Percentiles rank a stretch among this genome's conserved stretches.
Evolutionary conservation across 768 basidiomycete species (phyloP).

Genomic region (Termitomyces sp.): DNA sequence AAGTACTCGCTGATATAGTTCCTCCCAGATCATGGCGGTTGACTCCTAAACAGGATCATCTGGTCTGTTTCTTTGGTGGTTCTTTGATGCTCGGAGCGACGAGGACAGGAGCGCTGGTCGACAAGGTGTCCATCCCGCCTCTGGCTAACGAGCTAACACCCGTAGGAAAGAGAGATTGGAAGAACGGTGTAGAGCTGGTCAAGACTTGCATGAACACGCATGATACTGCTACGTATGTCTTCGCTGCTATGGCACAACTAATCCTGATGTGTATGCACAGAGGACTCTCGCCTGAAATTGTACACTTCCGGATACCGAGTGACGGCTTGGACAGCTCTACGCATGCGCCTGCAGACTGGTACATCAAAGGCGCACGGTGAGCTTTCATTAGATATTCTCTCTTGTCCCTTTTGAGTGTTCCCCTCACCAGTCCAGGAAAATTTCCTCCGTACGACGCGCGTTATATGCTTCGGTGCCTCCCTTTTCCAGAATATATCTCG

Average conservation of each 20-base stretch:
- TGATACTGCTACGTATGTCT: constrained; percentile 70
- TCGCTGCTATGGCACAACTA: not conserved
- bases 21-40: constrained; percentile 60
- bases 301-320: constrained; percentile 67
- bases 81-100: constrained; percentile 89
- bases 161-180: constrained; percentile 71
- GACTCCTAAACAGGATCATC: constrained; percentile 88
- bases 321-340: constrained; percentile 41
- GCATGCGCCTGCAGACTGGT: constrained; percentile 68
- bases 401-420: not conserved
- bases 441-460: constrained; percentile 73
- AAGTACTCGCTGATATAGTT: not conserved
- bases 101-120: constrained; percentile 45
- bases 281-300: constrained; percentile 86
- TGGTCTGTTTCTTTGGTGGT: constrained; percentile 93
- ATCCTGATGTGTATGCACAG: constrained; percentile 28
- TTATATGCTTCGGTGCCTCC: constrained; percentile 75
- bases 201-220: constrained; percentile 87
- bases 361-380: constrained; percentile 78
- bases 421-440: constrained; percentile 26
- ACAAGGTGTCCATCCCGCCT: constrained; percentile 64
- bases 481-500: not conserved
- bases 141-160: constrained; percentile 53
- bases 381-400: constrained; percentile 13
- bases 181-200: constrained; percentile 71